Evolutionary conservation across 306 rosid species (phyloP).

Genomic region (Abrus precatorius): DNA sequence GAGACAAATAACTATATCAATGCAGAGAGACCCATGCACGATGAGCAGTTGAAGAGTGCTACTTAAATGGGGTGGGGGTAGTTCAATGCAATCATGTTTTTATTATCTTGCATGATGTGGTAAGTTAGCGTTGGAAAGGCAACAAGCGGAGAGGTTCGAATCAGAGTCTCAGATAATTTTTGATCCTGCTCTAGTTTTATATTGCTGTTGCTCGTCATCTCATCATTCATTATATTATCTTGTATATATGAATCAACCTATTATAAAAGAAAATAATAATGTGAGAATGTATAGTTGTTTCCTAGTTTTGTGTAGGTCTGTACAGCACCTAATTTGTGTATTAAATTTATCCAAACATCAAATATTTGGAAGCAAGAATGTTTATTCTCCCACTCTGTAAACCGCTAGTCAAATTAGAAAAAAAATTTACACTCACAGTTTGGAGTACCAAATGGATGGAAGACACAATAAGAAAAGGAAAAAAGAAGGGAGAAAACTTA

Average conservation of each 20-base stretch:
- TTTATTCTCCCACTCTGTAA: not conserved
- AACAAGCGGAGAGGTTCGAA: constrained; percentile 24
- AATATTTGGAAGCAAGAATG: not conserved
- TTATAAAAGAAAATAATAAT: constrained; percentile 22
- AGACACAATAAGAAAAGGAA: too few relatives aligned
- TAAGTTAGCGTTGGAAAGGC: constrained; percentile 3
- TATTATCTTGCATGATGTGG: constrained; percentile 17
- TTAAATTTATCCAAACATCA: not conserved
- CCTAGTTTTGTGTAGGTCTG: constrained; percentile 45
- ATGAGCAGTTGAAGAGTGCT: constrained; percentile 49
- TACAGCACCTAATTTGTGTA: constrained; percentile 42
- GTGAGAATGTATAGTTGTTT: constrained; percentile 46
- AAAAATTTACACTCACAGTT: too few relatives aligned
- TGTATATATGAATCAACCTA: constrained; percentile 1
- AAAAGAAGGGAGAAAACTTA: too few relatives aligned
- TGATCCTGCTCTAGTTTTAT: not conserved
- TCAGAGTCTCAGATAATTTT: not conserved
- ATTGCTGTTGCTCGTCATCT: not conserved
- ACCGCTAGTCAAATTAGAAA: not conserved
- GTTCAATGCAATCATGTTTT: constrained; percentile 1
- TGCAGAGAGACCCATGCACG: constrained; percentile 41
- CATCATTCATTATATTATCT: not conserved
- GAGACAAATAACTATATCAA: constrained; percentile 46
- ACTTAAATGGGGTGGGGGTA: constrained; percentile 41
- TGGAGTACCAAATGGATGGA: too few relatives aligned